Conservation (phyloP, 2,329 filamentous ascomycete genomes). For the Aspergillus sp. region DNA sequence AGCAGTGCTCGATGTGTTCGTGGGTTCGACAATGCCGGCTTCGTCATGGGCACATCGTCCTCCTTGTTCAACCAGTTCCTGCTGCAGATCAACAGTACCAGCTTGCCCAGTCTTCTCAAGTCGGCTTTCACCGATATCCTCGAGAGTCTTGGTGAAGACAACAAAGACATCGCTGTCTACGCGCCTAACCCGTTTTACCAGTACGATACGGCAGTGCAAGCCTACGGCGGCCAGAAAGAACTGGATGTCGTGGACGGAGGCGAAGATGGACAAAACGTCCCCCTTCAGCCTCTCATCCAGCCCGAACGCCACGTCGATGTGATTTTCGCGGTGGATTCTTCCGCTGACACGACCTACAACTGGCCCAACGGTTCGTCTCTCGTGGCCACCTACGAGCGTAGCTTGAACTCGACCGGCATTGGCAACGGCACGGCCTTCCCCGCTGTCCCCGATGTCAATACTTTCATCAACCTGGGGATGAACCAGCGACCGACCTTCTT, state of each 20-base stretch:
- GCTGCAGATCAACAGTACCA: slow-evolving; percentile 59
- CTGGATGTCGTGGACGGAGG: slow-evolving; percentile 78
- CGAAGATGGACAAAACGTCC: slow-evolving; percentile 75
- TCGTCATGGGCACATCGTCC: slow-evolving; percentile 80
- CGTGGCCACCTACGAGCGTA: slow-evolving; percentile 71
- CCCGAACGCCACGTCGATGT: slow-evolving; percentile 71
- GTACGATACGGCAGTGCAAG: slow-evolving; percentile 54
- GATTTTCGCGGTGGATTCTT: slow-evolving; percentile 77
- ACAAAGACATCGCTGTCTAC: slow-evolving; percentile 74
- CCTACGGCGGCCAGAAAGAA: slow-evolving; percentile 51
- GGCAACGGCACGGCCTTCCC: slow-evolving; percentile 71
- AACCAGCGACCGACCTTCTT: slow-evolving; percentile 77
- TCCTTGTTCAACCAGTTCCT: slow-evolving; percentile 81
- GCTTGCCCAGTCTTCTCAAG: slow-evolving; percentile 52
- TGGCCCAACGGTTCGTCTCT: slow-evolving; percentile 79
- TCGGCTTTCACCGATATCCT: slow-evolving; percentile 55
- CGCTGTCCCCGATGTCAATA: slow-evolving; percentile 69
- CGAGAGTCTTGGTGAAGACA: slow-evolving; percentile 52
- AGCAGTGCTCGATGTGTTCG: slow-evolving; percentile 58
- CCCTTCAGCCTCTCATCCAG: slow-evolving; percentile 74
- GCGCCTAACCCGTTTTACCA: slow-evolving; percentile 68
- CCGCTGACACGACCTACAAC: slow-evolving; percentile 65
- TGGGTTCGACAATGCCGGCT: slow-evolving; percentile 81
- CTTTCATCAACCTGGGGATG: slow-evolving; percentile 73
- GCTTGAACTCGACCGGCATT: slow-evolving; percentile 53